These are phyloP conservation scores for Leccinum brunneo-olivaceum DNA, from an alignment of 1,284 basidiomycete species.

Conservation along the genomic window DNA sequence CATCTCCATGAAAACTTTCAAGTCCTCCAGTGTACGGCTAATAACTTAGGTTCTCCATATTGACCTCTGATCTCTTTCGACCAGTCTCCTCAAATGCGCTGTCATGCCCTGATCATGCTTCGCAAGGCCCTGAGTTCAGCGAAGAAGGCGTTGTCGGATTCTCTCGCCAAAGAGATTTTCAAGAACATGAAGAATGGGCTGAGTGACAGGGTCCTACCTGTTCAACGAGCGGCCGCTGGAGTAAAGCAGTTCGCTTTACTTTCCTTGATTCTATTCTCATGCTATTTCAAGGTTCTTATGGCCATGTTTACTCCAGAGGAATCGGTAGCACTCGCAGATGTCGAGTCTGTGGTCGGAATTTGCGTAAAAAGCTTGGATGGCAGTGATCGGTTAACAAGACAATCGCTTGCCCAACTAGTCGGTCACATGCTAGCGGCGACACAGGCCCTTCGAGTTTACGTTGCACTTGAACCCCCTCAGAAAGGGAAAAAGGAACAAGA, in stretches of 20 bases:
- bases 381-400: constrained; percentile 81
- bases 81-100: constrained; percentile 76
- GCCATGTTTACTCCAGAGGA: constrained; percentile 58
- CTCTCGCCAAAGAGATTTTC: constrained; percentile 73
- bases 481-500: constrained; percentile 66
- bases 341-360: constrained; percentile 67
- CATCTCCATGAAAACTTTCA: constrained; percentile 59
- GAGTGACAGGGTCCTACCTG: constrained; percentile 77
- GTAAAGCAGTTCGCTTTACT: constrained; percentile 34
- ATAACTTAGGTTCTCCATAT: background rate
- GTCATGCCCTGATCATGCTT: constrained; percentile 74
- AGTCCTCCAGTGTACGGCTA: constrained; percentile 59
- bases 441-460: constrained; percentile 63
- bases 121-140: constrained; percentile 73
- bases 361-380: constrained; percentile 75
- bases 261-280: constrained; percentile 8
- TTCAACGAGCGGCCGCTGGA: constrained; percentile 82
- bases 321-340: constrained; percentile 56
- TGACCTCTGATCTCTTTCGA: constrained; percentile 6
- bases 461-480: constrained; percentile 44
- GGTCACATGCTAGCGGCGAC: constrained; percentile 83
- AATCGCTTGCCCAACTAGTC: constrained; percentile 71
- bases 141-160: constrained; percentile 79
- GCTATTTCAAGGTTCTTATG: constrained; percentile 48
- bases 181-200: constrained; percentile 78